Evolutionary conservation across 1,284 basidiomycete species (phyloP), one percentile per base, ranked within the genome.

Genomic region (Pseudozyma hubeiensis): DNA sequence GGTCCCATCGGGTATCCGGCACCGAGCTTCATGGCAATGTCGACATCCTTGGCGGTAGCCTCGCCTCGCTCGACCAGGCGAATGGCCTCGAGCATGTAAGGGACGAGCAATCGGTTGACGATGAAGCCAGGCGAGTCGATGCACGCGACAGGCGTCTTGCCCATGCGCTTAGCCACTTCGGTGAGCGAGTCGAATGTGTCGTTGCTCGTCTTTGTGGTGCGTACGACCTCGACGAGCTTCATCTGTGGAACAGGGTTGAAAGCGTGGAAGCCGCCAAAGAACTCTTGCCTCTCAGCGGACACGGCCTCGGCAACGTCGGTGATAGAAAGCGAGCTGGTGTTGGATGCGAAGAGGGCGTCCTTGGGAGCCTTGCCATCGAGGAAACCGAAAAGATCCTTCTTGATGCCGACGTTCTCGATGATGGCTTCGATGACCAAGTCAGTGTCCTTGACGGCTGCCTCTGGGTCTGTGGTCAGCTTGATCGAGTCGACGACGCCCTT

Each of bases 351-450:
- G 69, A 89, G 86, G 53, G 87, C 87, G 44, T 84, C 69, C 46
- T 78, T 62, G 34, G 85, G 86, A 7, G 88, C 87, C 65, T 87
- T 85, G 41, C 62, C 70, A 78, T 89, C 88, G 31, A 89, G 80
- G 73, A 86, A 85, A 13, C 83, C 84, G 64, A 89, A 89, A 41
- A 89, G 83, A 53, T 88, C 87, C 49, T 87, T 85, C 84, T 89
- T 89, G 70, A 87, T 85, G 72, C 87, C 86, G 55, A 89, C 79
- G 69, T 87, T 87, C 77, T 89, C 88, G 65, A 89, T 87, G 64
- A 89, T 88, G 7, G 88, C 88, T 81, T 89, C 88, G 56, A 89
- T 85, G 49, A 89, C 88, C 48, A 89, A 82, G 78, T 89, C 88
- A 4, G 87, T 84, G 6, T 85, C 64, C 44, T 86, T 72, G 37